phyloP scores from a whole-genome alignment of 2,329 filamentous ascomycete species.

The Colletotrichum karsti region DNA sequence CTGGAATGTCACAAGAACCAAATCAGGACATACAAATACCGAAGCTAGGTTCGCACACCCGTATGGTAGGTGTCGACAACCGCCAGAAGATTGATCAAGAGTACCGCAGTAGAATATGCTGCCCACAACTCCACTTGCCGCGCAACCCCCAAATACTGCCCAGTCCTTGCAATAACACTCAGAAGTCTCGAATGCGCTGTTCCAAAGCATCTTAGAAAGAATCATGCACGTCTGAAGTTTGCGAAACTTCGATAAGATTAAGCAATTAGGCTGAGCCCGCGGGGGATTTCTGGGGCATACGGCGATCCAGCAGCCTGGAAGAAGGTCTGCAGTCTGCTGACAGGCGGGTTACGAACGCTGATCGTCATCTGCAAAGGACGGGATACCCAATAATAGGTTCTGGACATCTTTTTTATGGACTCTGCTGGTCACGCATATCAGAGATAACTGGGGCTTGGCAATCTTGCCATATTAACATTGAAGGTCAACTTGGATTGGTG shows the following conservation, averaged over 20 bases:
- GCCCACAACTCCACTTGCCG: background rate
- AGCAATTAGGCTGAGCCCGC: background rate
- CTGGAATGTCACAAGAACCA: too few relatives aligned
- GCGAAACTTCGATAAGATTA: background rate
- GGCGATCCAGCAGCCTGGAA: background rate
- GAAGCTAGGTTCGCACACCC: too few relatives aligned
- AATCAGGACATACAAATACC: too few relatives aligned
- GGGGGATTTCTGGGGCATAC: background rate
- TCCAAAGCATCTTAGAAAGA: background rate
- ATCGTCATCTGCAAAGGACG: constrained; percentile 2
- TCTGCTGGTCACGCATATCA: background rate
- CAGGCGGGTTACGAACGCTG: background rate
- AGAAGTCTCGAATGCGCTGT: background rate
- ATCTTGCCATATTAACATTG: background rate
- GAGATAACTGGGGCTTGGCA: background rate
- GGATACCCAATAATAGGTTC: background rate
- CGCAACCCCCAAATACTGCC: background rate
- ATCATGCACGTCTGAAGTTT: background rate
- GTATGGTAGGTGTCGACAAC: too few relatives aligned
- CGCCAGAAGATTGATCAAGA: too few relatives aligned
- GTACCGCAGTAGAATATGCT: background rate
- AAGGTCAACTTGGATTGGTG: background rate
- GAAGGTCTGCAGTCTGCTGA: background rate
- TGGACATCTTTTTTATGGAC: background rate
- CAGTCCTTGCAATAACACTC: background rate